Evolutionary conservation across 2,329 filamentous ascomycete genomes (phyloP).

Genomic region (Macroventuria anomochaeta): DNA sequence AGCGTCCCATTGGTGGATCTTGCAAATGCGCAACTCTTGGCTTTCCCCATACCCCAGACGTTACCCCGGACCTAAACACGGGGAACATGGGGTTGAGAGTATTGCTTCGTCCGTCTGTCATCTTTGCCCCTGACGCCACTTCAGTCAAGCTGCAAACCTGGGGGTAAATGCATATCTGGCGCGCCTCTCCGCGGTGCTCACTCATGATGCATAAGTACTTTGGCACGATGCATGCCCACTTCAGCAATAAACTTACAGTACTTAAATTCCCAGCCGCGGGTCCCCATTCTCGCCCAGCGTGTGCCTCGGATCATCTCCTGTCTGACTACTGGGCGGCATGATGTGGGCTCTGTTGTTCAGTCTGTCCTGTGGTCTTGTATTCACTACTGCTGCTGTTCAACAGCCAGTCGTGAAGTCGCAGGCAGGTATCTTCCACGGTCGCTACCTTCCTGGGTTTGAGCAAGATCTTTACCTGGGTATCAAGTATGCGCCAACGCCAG

Average conservation of each 20-base stretch:
- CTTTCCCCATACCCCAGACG: conserved; percentile 12
- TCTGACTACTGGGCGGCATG: not conserved
- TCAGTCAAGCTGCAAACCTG: not conserved
- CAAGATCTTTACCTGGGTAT: conserved; percentile 43
- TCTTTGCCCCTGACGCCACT: not conserved
- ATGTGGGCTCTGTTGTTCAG: not conserved
- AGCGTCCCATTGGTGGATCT: conserved; percentile 11
- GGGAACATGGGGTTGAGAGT: conserved; percentile 1
- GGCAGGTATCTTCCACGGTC: conserved; percentile 37
- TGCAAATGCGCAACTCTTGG: conserved; percentile 3
- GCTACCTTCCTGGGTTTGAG: conserved; percentile 34
- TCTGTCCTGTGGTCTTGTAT: not conserved
- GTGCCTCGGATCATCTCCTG: too few species aligned
- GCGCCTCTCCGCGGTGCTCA: not conserved
- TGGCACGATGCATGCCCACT: not conserved
- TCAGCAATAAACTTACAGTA: too few species aligned
- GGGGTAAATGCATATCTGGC: not conserved
- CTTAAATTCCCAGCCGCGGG: too few species aligned
- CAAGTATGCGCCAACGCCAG: conserved; percentile 39
- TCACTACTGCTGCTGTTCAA: not conserved
- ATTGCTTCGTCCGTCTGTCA: not conserved
- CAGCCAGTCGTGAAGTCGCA: conserved; percentile 29
- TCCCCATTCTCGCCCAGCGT: too few species aligned
- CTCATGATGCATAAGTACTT: not conserved
- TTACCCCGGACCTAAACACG: conserved; percentile 1